Percentiles rank a stretch among this genome's conserved stretches.
phyloP scores from a whole-genome alignment of 805 yeast species.

The Metschnikowia koreensis region DNA sequence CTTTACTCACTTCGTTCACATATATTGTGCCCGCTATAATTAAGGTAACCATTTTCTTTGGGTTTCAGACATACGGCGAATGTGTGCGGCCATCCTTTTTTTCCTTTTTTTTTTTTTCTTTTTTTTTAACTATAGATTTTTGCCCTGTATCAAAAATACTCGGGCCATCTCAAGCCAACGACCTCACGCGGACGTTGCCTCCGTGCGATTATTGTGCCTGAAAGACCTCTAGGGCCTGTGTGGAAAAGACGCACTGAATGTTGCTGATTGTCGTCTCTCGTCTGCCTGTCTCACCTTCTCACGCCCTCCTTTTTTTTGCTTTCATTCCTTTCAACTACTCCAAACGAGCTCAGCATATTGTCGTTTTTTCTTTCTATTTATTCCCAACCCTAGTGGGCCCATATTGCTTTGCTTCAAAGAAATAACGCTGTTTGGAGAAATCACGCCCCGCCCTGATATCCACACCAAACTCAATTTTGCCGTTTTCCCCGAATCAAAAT shows the following conservation, averaged over 20 bases:
- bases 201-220: constrained; percentile 6
- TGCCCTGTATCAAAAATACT: too few relatives aligned
- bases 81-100: too few relatives aligned
- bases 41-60: too few relatives aligned
- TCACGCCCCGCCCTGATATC: neutral
- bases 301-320: neutral
- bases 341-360: neutral
- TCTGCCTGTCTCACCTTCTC: neutral
- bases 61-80: too few relatives aligned
- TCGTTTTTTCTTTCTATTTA: neutral
- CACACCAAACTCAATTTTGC: neutral
- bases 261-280: constrained; percentile 6
- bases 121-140: too few relatives aligned
- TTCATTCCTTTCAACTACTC: neutral
- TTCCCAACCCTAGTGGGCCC: neutral
- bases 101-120: too few relatives aligned
- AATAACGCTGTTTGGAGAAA: neutral
- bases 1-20: too few relatives aligned
- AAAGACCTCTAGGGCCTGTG: constrained; percentile 4
- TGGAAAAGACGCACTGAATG: constrained; percentile 4
- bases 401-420: neutral
- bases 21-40: too few relatives aligned
- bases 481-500: neutral
- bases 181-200: neutral
- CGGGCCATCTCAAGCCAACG: neutral